phyloP scores from a whole-genome alignment of 805 yeast species.

The Schizosaccharomyces lindneri region DNA sequence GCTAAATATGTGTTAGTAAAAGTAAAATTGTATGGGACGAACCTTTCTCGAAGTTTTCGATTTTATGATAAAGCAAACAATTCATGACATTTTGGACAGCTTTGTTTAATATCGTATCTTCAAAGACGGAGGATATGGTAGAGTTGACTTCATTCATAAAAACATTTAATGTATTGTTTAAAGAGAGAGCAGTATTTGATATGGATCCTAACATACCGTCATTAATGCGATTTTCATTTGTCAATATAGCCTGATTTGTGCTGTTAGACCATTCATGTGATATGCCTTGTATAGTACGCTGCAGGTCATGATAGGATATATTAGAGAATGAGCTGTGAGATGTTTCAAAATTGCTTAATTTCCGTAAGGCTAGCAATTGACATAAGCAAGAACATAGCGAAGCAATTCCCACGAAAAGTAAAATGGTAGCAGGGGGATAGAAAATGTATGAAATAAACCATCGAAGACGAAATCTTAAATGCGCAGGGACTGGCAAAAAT shows the following conservation, averaged over 20 bases:
- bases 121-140: constrained; percentile 35
- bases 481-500: neutral
- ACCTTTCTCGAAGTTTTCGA: constrained; percentile 41
- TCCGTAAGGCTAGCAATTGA: constrained; percentile 26
- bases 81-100: constrained; percentile 31
- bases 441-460: constrained; percentile 30
- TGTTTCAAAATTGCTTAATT: constrained; percentile 9
- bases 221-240: constrained; percentile 31
- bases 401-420: constrained; percentile 28
- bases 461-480: neutral
- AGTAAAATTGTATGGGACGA: constrained; percentile 2
- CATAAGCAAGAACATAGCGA: constrained; percentile 31
- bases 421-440: constrained; percentile 25
- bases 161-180: constrained; percentile 34
- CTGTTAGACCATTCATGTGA: constrained; percentile 23
- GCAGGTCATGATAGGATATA: constrained; percentile 12
- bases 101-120: constrained; percentile 36
- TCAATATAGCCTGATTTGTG: constrained; percentile 29
- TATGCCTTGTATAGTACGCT: neutral
- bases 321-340: constrained; percentile 6
- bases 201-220: constrained; percentile 43
- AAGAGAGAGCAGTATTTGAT: constrained; percentile 25
- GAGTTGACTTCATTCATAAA: constrained; percentile 36
- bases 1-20: neutral
- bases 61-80: constrained; percentile 57